phyloP scores from a whole-genome alignment of 345 rosid species.

The Firmiana major region DNA sequence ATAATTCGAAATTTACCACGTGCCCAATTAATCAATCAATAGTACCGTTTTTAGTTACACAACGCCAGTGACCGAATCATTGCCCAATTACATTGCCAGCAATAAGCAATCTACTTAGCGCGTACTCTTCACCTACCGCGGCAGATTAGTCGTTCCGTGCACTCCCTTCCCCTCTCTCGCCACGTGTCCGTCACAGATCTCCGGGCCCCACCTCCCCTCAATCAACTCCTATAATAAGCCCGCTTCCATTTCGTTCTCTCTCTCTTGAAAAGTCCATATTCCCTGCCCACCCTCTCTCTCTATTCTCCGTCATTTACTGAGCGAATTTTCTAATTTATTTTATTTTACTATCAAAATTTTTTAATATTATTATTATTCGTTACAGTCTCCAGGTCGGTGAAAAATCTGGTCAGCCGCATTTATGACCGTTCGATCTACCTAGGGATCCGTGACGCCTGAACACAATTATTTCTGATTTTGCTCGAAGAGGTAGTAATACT shows the following conservation, averaged over 20 bases:
- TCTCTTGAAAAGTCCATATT: neutral
- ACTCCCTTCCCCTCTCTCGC: neutral
- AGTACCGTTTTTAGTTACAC: too few relatives aligned
- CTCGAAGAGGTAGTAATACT: neutral
- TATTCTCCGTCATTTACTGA: constrained; percentile 35
- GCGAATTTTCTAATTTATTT: constrained; percentile 27
- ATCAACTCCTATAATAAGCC: neutral
- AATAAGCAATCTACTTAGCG: neutral
- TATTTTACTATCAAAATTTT: neutral
- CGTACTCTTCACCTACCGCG: neutral
- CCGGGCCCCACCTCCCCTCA: constrained; percentile 21
- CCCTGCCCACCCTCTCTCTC: neutral
- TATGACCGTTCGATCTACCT: constrained; percentile 46
- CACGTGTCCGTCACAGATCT: constrained; percentile 13
- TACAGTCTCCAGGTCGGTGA: constrained; percentile 22
- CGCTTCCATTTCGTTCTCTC: neutral
- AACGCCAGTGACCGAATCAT: neutral
- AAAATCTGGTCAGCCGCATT: constrained; percentile 21
- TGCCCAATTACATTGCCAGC: neutral
- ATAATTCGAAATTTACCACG: too few relatives aligned
- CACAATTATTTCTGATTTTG: neutral
- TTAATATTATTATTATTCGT: constrained; percentile 2
- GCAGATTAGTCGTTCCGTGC: constrained; percentile 8
- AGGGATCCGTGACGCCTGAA: constrained; percentile 24
- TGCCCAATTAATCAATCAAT: too few relatives aligned